phyloP scores from a whole-genome alignment of 148 eudicot genomes.

The Rhododendron simsii region DNA sequence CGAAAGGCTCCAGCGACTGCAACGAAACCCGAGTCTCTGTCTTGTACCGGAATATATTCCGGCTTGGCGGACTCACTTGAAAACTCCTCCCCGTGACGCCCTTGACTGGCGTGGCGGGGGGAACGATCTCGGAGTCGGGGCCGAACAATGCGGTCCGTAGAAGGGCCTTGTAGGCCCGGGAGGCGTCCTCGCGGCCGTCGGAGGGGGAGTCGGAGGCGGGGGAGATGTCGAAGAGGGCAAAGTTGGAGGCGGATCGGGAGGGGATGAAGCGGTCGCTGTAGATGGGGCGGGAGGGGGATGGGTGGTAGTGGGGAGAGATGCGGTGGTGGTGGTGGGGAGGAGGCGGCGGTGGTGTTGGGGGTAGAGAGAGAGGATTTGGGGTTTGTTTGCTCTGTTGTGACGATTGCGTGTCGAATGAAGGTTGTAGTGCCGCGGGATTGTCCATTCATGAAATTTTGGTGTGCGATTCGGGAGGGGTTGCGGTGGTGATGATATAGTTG shows the following conservation, averaged over 20 bases:
- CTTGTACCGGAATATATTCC: conserved; percentile 76
- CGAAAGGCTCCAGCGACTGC: conserved; percentile 62
- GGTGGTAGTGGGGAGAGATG: conserved; percentile 36
- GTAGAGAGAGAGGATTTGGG: conserved; percentile 2
- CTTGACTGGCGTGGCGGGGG: conserved; percentile 63
- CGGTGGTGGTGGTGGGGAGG: conserved; percentile 17
- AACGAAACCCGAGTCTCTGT: conserved; percentile 62
- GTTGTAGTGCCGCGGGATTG: neutral
- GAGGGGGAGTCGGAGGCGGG: conserved; percentile 17
- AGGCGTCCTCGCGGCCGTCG: conserved; percentile 34
- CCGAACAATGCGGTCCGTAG: conserved; percentile 71
- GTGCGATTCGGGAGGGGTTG: neutral
- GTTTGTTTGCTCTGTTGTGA: conserved; percentile 26
- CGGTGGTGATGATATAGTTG: neutral
- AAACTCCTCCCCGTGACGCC: conserved; percentile 13
- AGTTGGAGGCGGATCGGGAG: conserved; percentile 65
- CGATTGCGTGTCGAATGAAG: neutral
- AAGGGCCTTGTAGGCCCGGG: conserved; percentile 49
- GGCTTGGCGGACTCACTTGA: conserved; percentile 21
- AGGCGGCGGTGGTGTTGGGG: conserved; percentile 24
- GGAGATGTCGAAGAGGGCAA: conserved; percentile 53
- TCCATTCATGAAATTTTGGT: conserved; percentile 1
- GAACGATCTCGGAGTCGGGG: conserved; percentile 45
- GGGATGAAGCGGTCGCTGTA: conserved; percentile 84
- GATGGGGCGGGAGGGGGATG: conserved; percentile 65